A percentile compares a stretch with the other conserved stretches of the same genome.
Evolutionary conservation across 2,329 filamentous ascomycete genomes (phyloP).

Genomic region (Aspergillus brunneoviolaceus): DNA sequence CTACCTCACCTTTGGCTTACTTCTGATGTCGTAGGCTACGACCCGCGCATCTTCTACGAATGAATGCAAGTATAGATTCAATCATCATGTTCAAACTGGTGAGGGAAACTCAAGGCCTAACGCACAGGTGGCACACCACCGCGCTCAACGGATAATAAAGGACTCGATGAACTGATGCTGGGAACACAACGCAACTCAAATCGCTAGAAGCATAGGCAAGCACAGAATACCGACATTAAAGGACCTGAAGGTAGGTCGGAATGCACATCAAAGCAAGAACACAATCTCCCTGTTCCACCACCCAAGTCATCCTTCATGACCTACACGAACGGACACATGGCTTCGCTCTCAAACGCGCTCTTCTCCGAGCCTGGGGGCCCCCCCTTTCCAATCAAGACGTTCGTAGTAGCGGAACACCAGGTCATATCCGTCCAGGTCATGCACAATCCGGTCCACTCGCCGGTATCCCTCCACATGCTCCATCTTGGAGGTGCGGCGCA

Average conservation of each 20-base stretch:
- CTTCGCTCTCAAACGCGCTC: conserved; percentile 20
- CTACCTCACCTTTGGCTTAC: background rate
- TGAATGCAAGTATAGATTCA: background rate
- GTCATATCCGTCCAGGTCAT: conserved; percentile 96
- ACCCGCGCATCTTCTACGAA: background rate
- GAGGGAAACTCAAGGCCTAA: background rate
- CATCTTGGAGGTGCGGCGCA: conserved; percentile 55
- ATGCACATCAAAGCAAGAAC: background rate
- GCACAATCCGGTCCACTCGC: conserved; percentile 89
- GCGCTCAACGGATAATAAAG: too few relatives aligned
- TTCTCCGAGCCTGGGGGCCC: conserved; percentile 63
- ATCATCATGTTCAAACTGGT: background rate
- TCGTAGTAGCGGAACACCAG: conserved; percentile 96
- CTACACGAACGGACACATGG: background rate
- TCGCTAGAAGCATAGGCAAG: background rate
- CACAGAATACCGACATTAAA: background rate
- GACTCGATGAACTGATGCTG: background rate
- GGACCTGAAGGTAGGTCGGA: background rate
- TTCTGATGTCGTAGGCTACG: background rate
- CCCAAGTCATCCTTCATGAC: background rate
- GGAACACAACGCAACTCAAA: background rate
- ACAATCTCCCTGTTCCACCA: conserved; percentile 5
- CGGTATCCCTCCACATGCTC: conserved; percentile 84
- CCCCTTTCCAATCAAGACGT: conserved; percentile 74
- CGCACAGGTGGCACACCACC: background rate